Evolutionary conservation across 768 basidiomycete species (phyloP), one percentile per base, ranked within the genome.

Genomic region (Mycena venus): DNA sequence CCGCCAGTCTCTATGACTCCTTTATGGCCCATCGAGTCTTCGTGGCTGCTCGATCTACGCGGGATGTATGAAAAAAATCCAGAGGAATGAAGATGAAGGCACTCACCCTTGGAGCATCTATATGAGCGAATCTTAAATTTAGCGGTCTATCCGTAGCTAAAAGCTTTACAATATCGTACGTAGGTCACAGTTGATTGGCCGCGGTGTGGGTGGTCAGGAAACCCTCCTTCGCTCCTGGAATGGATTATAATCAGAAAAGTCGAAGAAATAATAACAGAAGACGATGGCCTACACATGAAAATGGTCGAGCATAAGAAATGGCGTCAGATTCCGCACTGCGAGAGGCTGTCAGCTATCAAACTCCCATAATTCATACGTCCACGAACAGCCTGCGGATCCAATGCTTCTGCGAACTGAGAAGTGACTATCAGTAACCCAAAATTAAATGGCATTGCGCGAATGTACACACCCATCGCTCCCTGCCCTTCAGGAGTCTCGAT

Each of bases 171-270:
- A 21, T 32, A 68, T 60, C 75, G 25, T 42, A 73, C 75, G 82
- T 98, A 98, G 0, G 96, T 97, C 4, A 95, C 93, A 2, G 94
- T 95, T 4, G 93, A 92, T 82, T 97, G 96, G 4, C 96, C 97
- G 21, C 96, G 89, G 82, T 97, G 97, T 3, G 97, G 96, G 81
- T 98, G 97, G 80, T 98, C 97, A 15, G 96, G 95, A 79, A 98
- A 96, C 9, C 63, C 75, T 3, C 72, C 75, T 1, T 10, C n/a
- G n/a, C 42, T 62, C 94, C 93, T 94, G 70, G 23, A n/a, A 11
- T 40, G 53, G 68, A 58, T 6, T 4, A 44, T 70, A 67, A 34
- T 67, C 47, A 23, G 53, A 17, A 19, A 47, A 1, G 36, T 38
- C 36, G 36, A 15, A 31, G 15, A 55, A 55, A 56, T 56, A 21